Base-by-base conservation (phyloP, 2,329 filamentous ascomycete species). In the Penicillium brasilianum region DNA sequence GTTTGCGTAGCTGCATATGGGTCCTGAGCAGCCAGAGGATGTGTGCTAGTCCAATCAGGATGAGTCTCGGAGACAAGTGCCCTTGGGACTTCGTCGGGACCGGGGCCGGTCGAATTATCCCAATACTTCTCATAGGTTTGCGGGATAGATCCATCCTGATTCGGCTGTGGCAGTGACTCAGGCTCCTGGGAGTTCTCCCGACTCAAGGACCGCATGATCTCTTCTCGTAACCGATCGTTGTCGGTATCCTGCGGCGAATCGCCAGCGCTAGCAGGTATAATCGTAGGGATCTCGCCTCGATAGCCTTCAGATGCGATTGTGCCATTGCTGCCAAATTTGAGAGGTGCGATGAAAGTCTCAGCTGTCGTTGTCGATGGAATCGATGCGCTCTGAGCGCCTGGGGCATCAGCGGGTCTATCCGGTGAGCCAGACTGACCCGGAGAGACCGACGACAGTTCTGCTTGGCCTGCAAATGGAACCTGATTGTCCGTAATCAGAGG, bases 401-500 rank as follows among this genome's bases (percentile, higher is more conserved):
- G 37, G 46, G 49, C 41, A 56, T 67, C 28, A 30, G 58, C 32
- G 36, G 58, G 34, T 18, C 57, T 55, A 32, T 65, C 49, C 43
- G 64, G 64, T 11, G 68, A 62, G 10, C 51, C 18, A 43, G 55
- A 50, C 20, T 74, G 71, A 28, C 72, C 66, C 20, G 77, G 71
- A 60, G 76, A 78, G 39, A 76, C 71, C 5, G 78, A 72, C 25
- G 76, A 77, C 57, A 82, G 60, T 37, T 81, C 76, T 39, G 78
- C 84, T 46, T 80, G 72, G 57, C 82, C 79, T 36, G 80, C 80
- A 46, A 77, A 63, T 18, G 78, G 73, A 55, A 75, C 56, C 22
- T 76, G 77, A 20, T 76, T 77, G 9, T 81, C 76, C 48, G 81
- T 81, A 36, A 89, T 69, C 22, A 80, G 78, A 4, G 87, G 86